Evolutionary conservation across 352 stramenopile genomes (phyloP), one percentile per base, ranked within the genome.

Genomic region (Pythium plurisporium): DNA sequence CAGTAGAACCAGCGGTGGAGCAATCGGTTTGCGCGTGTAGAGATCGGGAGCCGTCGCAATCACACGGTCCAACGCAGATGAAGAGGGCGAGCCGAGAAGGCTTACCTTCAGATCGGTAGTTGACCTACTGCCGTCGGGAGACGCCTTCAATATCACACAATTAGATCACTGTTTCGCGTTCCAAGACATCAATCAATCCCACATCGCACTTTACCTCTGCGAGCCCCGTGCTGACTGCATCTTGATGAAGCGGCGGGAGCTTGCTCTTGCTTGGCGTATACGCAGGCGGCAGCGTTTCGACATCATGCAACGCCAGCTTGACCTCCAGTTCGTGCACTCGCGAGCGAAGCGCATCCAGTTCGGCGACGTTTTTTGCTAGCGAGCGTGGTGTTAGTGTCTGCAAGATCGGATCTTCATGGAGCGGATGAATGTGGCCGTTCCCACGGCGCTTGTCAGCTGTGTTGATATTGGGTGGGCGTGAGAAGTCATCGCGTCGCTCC

Each of bases 281-380:
- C 0, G 64, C 71, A 8, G 34, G 44, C 11, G 73, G 45, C 22
- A 73, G 31, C 23, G 46, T 60, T 60, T 79, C 70, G 20, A 81
- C 70, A 20, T 82, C 65, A 41, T 85, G 75, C 22, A 74, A 64
- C 36, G 74, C 70, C 36, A 89, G 65, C 37, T 81, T 71, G 19
- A 75, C 67, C 47, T 89, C 73, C 5, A 87, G 65, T 14, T 83
- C 73, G 3, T 71, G 50, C 1, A 87, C 74, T 22, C 76, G 67
- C 8, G 51, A 79, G 26, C 70, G 70, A 29, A 87, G 29, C 6
- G 71, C 65, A 19, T 84, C 69, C 0, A 87, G 68, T 33, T 86
- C 76, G 0, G 74, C 69, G 54, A 85, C 72, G 27, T 56, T 87
- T 34, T 79, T 74, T 1, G 79, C 76, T n/a, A 86, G 57, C 4